Evolutionary conservation across 805 yeast species (phyloP).

Genomic region (Kuraishia borneana): DNA sequence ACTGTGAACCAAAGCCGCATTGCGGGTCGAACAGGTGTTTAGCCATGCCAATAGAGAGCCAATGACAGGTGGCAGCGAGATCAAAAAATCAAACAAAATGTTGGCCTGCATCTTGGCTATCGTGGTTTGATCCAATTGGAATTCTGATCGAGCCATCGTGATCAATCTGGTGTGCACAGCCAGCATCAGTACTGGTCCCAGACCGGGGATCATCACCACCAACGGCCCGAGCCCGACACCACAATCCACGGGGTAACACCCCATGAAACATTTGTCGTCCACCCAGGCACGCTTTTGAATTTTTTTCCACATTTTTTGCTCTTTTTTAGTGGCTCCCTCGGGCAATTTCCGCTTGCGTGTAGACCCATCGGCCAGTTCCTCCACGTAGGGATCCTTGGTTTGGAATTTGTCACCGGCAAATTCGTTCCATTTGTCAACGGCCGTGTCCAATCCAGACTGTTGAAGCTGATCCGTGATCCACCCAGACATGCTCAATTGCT

Average conservation of each 20-base stretch:
- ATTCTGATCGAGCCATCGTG: constrained; percentile 42
- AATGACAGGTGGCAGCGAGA: constrained; percentile 69
- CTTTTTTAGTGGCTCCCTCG: constrained; percentile 41
- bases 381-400: constrained; percentile 56
- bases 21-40: constrained; percentile 78
- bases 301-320: constrained; percentile 58
- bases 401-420: constrained; percentile 56
- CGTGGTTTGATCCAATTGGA: constrained; percentile 45
- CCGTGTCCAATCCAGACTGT: constrained; percentile 47
- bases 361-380: constrained; percentile 36
- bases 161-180: constrained; percentile 63
- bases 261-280: constrained; percentile 76
- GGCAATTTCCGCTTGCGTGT: constrained; percentile 51
- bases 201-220: constrained; percentile 57
- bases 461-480: not conserved
- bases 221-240: constrained; percentile 76
- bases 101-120: constrained; percentile 68
- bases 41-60: constrained; percentile 76
- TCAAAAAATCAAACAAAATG: constrained; percentile 59
- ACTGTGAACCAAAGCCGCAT: constrained; percentile 70
- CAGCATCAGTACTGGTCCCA: constrained; percentile 83
- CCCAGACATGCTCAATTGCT: not conserved
- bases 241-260: constrained; percentile 64
- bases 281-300: constrained; percentile 78
- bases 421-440: constrained; percentile 50